phyloP scores from a whole-genome alignment of 345 rosid genomes.

The Ceriops zippeliana region DNA sequence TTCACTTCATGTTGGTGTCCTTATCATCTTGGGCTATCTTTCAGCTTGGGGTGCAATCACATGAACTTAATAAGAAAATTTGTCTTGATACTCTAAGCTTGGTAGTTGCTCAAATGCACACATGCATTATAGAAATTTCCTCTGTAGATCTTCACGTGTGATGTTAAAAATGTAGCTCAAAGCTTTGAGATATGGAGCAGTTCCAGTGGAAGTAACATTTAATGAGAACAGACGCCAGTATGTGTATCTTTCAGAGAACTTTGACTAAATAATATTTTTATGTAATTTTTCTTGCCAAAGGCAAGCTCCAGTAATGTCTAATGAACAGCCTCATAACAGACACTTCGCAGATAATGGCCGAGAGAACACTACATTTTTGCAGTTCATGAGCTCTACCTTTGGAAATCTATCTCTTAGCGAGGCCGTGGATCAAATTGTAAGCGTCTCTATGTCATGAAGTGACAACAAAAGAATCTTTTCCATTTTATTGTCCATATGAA shows the following conservation, averaged over 20 bases:
- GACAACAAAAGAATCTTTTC: background rate
- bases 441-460: conserved; percentile 18
- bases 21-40: background rate
- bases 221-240: conserved; percentile 39
- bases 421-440: conserved; percentile 63
- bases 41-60: background rate
- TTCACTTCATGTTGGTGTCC: background rate
- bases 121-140: conserved; percentile 1
- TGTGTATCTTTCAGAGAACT: conserved; percentile 10
- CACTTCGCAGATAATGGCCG: conserved; percentile 29
- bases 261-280: background rate
- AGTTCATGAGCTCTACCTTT: conserved; percentile 42
- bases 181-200: conserved; percentile 70
- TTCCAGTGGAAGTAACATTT: conserved; percentile 41
- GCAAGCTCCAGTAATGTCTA: conserved; percentile 6
- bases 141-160: background rate
- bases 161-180: conserved; percentile 47
- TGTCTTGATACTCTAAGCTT: too few relatives aligned
- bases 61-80: too few relatives aligned
- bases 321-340: conserved; percentile 20
- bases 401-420: conserved; percentile 46
- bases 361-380: conserved; percentile 33
- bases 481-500: background rate
- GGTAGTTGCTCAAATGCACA: background rate
- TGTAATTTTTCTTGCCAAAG: background rate